phyloP scores from a whole-genome alignment of 345 rosid species.

The Clausena lansium region DNA sequence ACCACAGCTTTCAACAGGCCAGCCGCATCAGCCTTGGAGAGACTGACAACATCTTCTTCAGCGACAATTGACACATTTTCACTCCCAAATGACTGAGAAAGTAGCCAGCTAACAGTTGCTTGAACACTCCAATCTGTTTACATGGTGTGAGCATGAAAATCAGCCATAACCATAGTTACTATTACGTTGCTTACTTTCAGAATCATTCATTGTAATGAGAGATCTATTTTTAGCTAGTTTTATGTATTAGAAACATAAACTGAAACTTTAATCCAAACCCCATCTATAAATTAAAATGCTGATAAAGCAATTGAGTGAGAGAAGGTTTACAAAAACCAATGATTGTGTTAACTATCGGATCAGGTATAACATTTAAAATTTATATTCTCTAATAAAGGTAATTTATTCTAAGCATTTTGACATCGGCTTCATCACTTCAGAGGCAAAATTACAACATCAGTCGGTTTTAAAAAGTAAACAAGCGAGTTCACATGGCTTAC shows the following conservation, averaged over 20 bases:
- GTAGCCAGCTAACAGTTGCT: constrained; percentile 54
- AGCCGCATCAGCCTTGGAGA: constrained; percentile 27
- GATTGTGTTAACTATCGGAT: neutral
- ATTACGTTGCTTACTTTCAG: neutral
- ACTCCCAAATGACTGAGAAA: constrained; percentile 39
- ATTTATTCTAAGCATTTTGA: neutral
- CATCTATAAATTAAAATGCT: neutral
- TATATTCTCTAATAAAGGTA: neutral
- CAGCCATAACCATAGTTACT: constrained; percentile 8
- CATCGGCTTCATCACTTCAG: neutral
- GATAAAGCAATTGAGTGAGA: neutral
- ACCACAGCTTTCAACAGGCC: constrained; percentile 38
- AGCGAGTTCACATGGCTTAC: neutral
- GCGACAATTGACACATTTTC: constrained; percentile 44
- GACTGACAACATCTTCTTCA: constrained; percentile 49
- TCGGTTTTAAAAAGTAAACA: neutral
- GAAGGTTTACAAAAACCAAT: neutral
- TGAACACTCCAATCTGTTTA: constrained; percentile 58
- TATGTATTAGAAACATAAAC: neutral
- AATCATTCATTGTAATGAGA: neutral
- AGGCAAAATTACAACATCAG: neutral
- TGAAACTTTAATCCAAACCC: neutral
- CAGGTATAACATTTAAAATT: neutral
- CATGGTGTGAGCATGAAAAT: constrained; percentile 6
- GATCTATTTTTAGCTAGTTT: neutral